Percentiles rank a stretch among this genome's conserved stretches.
These are phyloP conservation scores for Babjeviella inositovora DNA, from an alignment of 805 yeast genomes.

Conservation along the genomic window DNA sequence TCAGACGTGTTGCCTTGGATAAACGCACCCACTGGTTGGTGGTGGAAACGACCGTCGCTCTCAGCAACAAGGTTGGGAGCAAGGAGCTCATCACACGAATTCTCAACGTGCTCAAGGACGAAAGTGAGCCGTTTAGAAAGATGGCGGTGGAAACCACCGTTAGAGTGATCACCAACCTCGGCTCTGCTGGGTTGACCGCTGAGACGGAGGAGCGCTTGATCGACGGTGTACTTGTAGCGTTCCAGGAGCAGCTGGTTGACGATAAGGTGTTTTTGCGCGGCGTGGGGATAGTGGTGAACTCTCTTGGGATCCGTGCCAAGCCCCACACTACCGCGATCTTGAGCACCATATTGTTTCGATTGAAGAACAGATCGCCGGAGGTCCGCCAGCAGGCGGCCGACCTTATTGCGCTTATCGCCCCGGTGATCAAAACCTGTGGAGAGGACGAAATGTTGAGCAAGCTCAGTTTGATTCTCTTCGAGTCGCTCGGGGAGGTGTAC, in stretches of 20 bases:
- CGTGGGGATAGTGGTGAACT: conserved; percentile 43
- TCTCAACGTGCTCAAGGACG: conserved; percentile 54
- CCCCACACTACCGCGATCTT: conserved; percentile 64
- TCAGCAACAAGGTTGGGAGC: conserved; percentile 57
- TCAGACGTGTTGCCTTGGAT: conserved; percentile 64
- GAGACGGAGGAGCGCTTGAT: conserved; percentile 49
- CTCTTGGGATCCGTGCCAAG: conserved; percentile 46
- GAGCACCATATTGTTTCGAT: conserved; percentile 53
- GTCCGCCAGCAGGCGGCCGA: conserved; percentile 80
- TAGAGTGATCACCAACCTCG: conserved; percentile 30
- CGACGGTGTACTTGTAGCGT: conserved; percentile 69
- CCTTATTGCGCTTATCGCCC: conserved; percentile 48
- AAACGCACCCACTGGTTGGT: conserved; percentile 39
- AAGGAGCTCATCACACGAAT: conserved; percentile 40
- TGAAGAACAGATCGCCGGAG: conserved; percentile 55
- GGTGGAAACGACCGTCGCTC: conserved; percentile 50
- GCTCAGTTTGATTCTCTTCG: conserved; percentile 66
- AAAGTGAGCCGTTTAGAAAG: conserved; percentile 60
- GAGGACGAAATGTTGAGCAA: conserved; percentile 49
- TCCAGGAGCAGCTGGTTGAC: conserved; percentile 60
- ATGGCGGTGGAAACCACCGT: conserved; percentile 67
- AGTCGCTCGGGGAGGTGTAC: conserved; percentile 84
- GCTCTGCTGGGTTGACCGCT: conserved; percentile 44
- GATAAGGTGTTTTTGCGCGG: conserved; percentile 41
- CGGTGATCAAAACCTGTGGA: conserved; percentile 47